Percentiles rank a stretch among this genome's conserved stretches.
phyloP scores from a whole-genome alignment of 2,329 filamentous ascomycete genomes.

The Verticillium zaregamsianum region DNA sequence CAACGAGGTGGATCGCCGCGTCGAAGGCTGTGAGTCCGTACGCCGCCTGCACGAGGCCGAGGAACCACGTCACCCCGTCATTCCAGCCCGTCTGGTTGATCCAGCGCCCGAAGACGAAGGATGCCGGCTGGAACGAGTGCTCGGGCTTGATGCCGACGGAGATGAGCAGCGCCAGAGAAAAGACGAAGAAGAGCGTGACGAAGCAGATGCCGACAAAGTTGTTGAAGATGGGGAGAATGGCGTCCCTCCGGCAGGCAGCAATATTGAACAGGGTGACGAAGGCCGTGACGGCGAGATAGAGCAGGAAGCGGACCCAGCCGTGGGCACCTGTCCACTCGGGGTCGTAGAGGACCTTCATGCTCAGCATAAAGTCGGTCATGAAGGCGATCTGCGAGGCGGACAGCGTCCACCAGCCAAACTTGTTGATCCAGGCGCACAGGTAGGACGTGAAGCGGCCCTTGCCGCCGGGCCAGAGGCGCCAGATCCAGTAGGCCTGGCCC shows the following conservation, averaged over 20 bases:
- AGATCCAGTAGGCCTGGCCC: conserved; percentile 14
- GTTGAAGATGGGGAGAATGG: conserved; percentile 31
- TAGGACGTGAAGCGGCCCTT: neutral
- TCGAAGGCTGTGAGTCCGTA: conserved; percentile 27
- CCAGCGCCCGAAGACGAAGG: conserved; percentile 27
- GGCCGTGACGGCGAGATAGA: conserved; percentile 36
- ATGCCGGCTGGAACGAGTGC: conserved; percentile 25
- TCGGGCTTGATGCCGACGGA: conserved; percentile 24
- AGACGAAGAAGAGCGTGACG: conserved; percentile 19
- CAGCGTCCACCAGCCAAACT: conserved; percentile 38
- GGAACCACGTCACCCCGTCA: conserved; percentile 25
- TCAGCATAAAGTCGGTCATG: conserved; percentile 53
- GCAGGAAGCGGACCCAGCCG: conserved; percentile 51
- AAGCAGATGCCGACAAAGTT: conserved; percentile 21
- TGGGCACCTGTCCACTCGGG: conserved; percentile 38
- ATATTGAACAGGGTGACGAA: conserved; percentile 29
- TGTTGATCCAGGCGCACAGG: conserved; percentile 30
- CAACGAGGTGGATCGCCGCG: conserved; percentile 26
- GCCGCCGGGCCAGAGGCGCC: neutral
- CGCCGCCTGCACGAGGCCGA: neutral
- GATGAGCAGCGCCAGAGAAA: conserved; percentile 22
- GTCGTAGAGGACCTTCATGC: conserved; percentile 51
- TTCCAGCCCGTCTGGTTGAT: conserved; percentile 24
- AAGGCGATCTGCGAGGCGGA: conserved; percentile 53
- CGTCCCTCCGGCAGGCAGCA: conserved; percentile 37